A percentile compares a stretch with the other conserved stretches of the same genome.
phyloP scores from a whole-genome alignment of 2,329 filamentous ascomycete species.

The Alternaria incomplexa region DNA sequence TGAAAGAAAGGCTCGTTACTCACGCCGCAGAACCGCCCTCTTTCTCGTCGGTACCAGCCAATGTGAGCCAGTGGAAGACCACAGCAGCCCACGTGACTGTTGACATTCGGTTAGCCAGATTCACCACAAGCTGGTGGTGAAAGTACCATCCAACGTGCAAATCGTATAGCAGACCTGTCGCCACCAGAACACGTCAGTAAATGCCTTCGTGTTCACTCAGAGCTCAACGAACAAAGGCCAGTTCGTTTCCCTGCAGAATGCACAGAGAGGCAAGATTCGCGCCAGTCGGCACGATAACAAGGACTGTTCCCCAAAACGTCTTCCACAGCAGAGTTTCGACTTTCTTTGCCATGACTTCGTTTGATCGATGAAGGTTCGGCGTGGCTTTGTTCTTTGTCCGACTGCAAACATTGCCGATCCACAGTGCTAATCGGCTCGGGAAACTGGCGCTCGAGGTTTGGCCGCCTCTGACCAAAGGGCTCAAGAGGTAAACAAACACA shows the following conservation, averaged over 20 bases:
- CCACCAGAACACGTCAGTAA: not conserved
- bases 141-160: constrained; percentile 51
- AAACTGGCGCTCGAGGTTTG: constrained; percentile 7
- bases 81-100: constrained; percentile 45
- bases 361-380: constrained; percentile 20
- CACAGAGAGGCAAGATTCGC: constrained; percentile 46
- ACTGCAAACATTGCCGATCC: constrained; percentile 18
- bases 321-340: constrained; percentile 39
- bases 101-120: not conserved
- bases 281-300: constrained; percentile 49
- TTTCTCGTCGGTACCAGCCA: constrained; percentile 30
- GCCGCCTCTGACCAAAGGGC: constrained; percentile 34
- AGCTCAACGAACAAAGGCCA: constrained; percentile 40
- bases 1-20: not conserved
- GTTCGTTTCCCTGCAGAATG: constrained; percentile 40
- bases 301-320: constrained; percentile 39
- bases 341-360: constrained; percentile 22
- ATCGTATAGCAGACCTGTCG: constrained; percentile 45
- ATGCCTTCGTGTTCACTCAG: not conserved
- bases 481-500: constrained; percentile 47
- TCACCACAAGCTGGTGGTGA: not conserved
- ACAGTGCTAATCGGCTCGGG: constrained; percentile 18
- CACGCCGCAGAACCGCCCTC: constrained; percentile 15
- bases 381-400: not conserved
- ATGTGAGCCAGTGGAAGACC: constrained; percentile 46